A percentile compares a stretch with the other conserved stretches of the same genome.
These are phyloP conservation scores for Candida yuanshanica DNA, from an alignment of 805 yeast genomes.

Conservation along the genomic window DNA sequence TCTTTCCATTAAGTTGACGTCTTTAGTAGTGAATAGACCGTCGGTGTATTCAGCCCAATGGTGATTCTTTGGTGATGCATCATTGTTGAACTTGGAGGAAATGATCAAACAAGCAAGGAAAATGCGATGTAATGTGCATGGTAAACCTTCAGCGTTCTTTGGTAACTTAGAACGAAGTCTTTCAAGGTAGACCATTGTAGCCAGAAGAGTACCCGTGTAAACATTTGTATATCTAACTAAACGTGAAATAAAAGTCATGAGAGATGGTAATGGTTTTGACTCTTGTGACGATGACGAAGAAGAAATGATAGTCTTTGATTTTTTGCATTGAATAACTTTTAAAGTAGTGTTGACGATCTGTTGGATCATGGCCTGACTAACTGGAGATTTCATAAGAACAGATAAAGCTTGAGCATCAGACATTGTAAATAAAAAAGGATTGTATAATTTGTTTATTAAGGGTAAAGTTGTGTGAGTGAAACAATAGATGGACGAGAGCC, in stretches of 20 bases:
- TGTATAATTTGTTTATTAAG: background rate
- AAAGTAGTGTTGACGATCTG: slow-evolving; percentile 60
- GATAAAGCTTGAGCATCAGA: slow-evolving; percentile 52
- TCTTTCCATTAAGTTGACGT: slow-evolving; percentile 76
- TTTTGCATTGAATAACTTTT: slow-evolving; percentile 59
- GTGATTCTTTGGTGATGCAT: slow-evolving; percentile 68
- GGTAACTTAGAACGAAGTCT: slow-evolving; percentile 58
- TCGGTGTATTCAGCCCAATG: slow-evolving; percentile 81
- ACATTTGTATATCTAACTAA: slow-evolving; percentile 72
- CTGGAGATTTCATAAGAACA: slow-evolving; percentile 57
- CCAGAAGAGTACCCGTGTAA: slow-evolving; percentile 72
- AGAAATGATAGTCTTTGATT: slow-evolving; percentile 26
- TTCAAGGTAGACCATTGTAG: slow-evolving; percentile 64
- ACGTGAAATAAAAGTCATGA: slow-evolving; percentile 68
- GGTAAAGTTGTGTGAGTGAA: background rate
- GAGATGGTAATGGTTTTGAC: slow-evolving; percentile 42
- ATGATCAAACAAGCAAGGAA: slow-evolving; percentile 69
- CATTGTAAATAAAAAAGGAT: slow-evolving; percentile 22
- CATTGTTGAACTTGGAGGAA: slow-evolving; percentile 71
- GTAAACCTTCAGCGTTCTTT: slow-evolving; percentile 65
- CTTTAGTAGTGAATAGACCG: slow-evolving; percentile 60
- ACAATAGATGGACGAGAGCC: background rate
- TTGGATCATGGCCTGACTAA: slow-evolving; percentile 69
- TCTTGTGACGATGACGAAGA: slow-evolving; percentile 28
- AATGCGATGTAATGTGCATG: slow-evolving; percentile 76